Percentiles rank a stretch among this genome's conserved stretches.
Evolutionary conservation across 257 asterid species (phyloP).

Genomic region (Solanum phureja): DNA sequence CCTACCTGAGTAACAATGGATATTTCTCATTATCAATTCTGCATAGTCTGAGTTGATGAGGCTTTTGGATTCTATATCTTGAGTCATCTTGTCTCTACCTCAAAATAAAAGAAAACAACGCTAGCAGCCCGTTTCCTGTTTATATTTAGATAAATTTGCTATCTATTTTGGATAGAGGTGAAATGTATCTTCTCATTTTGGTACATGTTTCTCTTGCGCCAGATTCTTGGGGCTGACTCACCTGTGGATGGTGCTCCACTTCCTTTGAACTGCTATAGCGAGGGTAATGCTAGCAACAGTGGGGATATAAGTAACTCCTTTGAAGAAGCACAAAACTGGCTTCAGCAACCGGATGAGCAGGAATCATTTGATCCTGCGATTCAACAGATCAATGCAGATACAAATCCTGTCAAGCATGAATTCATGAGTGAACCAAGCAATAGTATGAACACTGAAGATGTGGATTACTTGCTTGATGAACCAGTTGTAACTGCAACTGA

Average conservation of each 20-base stretch:
- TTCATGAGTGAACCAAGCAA: conserved; percentile 66
- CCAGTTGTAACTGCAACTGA: conserved; percentile 44
- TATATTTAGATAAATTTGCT: neutral
- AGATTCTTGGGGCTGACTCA: conserved; percentile 62
- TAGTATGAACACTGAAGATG: conserved; percentile 24
- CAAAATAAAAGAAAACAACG: neutral
- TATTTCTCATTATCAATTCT: neutral
- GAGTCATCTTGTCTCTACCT: neutral
- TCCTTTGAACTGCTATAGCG: conserved; percentile 14
- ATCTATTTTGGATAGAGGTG: neutral
- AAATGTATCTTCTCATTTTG: neutral
- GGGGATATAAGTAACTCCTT: conserved; percentile 35
- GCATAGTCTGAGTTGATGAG: neutral
- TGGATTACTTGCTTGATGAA: conserved; percentile 55
- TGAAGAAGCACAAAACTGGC: neutral
- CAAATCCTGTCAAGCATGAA: conserved; percentile 62
- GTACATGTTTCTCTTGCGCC: neutral
- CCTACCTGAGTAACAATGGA: neutral
- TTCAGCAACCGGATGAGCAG: conserved; percentile 28
- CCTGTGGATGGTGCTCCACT: conserved; percentile 26
- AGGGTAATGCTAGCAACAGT: conserved; percentile 11
- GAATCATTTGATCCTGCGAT: conserved; percentile 29
- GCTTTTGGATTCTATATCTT: neutral
- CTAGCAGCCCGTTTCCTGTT: neutral
- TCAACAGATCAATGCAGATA: conserved; percentile 16